phyloP scores from a whole-genome alignment of 2,329 filamentous ascomycete genomes.

The Sporothrix luriei region DNA sequence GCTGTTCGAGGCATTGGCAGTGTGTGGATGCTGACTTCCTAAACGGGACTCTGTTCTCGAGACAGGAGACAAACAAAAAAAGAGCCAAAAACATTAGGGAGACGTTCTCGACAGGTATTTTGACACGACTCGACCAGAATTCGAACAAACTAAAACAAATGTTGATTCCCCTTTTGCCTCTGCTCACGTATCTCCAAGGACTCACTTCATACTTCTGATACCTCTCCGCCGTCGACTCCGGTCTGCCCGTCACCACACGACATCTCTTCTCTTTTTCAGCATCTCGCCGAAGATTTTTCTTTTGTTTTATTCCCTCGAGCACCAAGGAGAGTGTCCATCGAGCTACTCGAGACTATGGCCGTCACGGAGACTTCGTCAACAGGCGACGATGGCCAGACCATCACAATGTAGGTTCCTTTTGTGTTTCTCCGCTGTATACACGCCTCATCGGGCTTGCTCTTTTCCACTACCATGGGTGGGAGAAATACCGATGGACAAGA shows the following conservation, averaged over 20 bases:
- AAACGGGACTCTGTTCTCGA: background rate
- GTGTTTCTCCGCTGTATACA: background rate
- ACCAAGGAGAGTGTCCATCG: background rate
- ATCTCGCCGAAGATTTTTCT: too few species aligned
- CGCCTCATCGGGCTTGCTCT: too few species aligned
- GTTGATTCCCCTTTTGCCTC: background rate
- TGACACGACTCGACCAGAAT: background rate
- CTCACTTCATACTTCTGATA: background rate
- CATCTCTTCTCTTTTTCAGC: too few species aligned
- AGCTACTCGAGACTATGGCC: background rate
- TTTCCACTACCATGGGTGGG: background rate
- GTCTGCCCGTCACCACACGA: background rate
- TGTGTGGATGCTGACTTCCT: slow-evolving; percentile 4
- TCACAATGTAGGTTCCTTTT: background rate
- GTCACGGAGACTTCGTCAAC: background rate
- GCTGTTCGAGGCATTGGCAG: background rate
- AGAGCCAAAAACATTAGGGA: background rate
- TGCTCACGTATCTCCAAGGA: background rate
- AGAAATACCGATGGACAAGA: background rate
- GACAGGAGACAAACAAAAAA: background rate
- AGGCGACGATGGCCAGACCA: background rate
- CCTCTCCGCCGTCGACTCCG: background rate
- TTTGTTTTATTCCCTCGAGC: background rate
- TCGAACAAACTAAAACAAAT: background rate
- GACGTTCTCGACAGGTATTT: background rate